Conservation (phyloP, 176 grass and related monocot species). For the Aegilops tauschii region DNA sequence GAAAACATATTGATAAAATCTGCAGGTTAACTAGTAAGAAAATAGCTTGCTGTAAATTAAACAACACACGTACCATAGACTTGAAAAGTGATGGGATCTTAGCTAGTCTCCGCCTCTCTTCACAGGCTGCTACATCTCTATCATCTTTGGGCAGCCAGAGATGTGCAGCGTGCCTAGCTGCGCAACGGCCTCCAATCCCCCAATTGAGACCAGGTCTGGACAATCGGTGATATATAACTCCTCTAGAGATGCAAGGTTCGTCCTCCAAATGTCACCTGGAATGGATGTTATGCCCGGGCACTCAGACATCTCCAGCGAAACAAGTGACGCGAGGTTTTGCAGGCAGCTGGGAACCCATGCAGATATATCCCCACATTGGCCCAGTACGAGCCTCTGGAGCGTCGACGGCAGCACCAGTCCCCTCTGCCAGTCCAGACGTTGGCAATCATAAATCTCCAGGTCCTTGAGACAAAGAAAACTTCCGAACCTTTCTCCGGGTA, state of each 20-base stretch:
- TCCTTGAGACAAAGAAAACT: neutral
- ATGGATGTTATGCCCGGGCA: neutral
- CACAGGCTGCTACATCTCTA: neutral
- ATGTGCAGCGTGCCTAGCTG: neutral
- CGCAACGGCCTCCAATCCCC: neutral
- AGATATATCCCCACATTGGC: neutral
- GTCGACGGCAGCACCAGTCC: neutral
- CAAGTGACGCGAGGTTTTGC: neutral
- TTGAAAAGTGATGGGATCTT: neutral
- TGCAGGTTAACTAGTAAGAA: neutral
- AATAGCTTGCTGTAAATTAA: neutral
- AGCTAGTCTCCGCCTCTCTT: neutral
- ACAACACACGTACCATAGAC: neutral
- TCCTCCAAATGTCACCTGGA: neutral
- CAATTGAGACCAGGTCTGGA: neutral
- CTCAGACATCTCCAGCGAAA: neutral
- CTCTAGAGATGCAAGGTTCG: neutral
- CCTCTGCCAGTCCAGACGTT: neutral
- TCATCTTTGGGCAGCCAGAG: neutral
- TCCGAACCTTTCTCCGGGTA: neutral
- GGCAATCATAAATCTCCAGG: neutral
- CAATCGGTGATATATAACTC: neutral
- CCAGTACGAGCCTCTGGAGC: neutral
- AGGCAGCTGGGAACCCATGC: neutral
- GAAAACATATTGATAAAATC: neutral